Evolutionary conservation across 345 rosid genomes (phyloP).

Genomic region (Eucalyptus marginata): DNA sequence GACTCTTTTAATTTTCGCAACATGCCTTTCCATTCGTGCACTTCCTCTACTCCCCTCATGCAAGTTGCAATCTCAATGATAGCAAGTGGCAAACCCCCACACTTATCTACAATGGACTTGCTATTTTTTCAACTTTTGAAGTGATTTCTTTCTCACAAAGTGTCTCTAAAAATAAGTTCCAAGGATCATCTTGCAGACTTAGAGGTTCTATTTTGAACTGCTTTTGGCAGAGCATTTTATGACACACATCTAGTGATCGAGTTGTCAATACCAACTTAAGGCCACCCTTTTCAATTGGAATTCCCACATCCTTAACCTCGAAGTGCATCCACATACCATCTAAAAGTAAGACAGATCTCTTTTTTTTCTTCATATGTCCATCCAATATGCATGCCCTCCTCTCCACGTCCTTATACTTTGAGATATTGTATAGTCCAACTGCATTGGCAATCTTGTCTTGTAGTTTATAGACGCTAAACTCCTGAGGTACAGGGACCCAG

Average conservation of each 20-base stretch:
- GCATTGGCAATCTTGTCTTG: background rate
- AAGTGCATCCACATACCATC: background rate
- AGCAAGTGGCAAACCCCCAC: conserved; percentile 2
- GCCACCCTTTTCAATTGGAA: accelerated
- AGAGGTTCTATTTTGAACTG: accelerated
- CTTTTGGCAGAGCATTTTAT: background rate
- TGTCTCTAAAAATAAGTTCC: background rate
- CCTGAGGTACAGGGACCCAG: background rate
- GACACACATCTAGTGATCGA: background rate
- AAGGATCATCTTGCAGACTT: accelerated
- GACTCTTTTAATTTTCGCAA: background rate
- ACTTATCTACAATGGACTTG: background rate
- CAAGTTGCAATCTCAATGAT: background rate
- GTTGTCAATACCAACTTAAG: background rate
- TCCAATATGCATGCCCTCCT: background rate
- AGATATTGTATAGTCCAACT: background rate
- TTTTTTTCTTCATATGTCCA: background rate
- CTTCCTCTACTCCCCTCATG: background rate
- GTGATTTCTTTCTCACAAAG: accelerated
- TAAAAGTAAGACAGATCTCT: accelerated
- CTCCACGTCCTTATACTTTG: background rate
- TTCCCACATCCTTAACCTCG: background rate
- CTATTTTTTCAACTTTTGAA: background rate
- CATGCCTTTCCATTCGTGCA: background rate
- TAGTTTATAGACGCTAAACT: background rate